Evolutionary conservation across 2,329 filamentous ascomycete species (phyloP).

Genomic region (Lojkania enalia): DNA sequence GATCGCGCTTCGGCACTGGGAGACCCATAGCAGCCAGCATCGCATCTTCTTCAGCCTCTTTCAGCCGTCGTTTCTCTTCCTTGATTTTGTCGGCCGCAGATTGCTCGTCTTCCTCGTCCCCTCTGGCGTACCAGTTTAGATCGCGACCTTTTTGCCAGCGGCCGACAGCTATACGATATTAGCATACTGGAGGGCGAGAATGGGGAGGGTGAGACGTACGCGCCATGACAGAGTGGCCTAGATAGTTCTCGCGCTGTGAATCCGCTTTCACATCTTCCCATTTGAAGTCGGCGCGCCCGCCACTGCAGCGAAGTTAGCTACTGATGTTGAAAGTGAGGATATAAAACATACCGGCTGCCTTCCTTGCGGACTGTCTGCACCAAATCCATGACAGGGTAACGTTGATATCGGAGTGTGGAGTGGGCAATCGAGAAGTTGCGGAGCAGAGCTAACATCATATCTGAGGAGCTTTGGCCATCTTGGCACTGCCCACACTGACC

Average conservation of each 20-base stretch:
- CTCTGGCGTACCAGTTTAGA: conserved; percentile 66
- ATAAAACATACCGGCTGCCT: conserved; percentile 62
- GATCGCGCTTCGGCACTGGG: conserved; percentile 66
- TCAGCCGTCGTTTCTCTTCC: conserved; percentile 79
- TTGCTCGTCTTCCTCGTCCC: conserved; percentile 58
- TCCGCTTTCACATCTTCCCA: conserved; percentile 94
- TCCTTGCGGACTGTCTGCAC: conserved; percentile 93
- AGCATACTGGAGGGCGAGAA: not conserved
- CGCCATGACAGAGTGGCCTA: conserved; percentile 89
- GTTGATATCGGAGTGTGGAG: conserved; percentile 12
- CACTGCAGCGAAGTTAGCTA: conserved; percentile 53
- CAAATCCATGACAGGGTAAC: conserved; percentile 72
- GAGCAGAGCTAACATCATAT: not conserved
- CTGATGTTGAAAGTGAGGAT: not conserved
- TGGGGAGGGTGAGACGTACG: conserved; percentile 41
- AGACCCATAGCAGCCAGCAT: conserved; percentile 81
- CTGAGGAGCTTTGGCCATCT: not conserved
- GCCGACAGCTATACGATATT: conserved; percentile 62
- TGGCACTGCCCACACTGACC: not conserved
- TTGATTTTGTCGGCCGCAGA: conserved; percentile 58
- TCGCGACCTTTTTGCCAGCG: conserved; percentile 85
- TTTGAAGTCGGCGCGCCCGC: conserved; percentile 88
- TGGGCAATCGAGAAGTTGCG: conserved; percentile 10
- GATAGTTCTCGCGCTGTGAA: conserved; percentile 83
- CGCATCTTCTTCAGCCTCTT: conserved; percentile 91